Evolutionary conservation across 1,284 basidiomycete genomes (phyloP), one percentile per base, ranked within the genome.

Genomic region (Rhodotorula sp.): DNA sequence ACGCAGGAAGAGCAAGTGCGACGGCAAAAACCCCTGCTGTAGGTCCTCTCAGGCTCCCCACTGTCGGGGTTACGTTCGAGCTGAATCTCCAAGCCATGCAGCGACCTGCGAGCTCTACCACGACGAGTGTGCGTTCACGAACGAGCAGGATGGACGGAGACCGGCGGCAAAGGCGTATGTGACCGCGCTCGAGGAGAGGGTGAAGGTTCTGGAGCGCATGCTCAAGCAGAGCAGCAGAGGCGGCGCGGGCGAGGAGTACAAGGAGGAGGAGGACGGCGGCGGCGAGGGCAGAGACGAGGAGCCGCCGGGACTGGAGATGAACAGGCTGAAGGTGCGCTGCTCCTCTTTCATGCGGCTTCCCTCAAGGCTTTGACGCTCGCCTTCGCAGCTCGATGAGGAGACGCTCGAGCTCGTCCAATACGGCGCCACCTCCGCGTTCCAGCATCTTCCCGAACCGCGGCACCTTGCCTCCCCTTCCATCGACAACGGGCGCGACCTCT

Each of bases 1-100:
- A 2, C 2, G 22, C 56, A 70, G 69, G 36, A 70, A 70, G 57
- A 56, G 60, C 17, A 70, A 70, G 27, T 70, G 69, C 41, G 69
- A 70, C 50, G 69, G 64, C 6, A 39, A 37, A 0, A n/a, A 41
- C 13, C 64, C 69, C 0, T 36, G 32, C 34, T 66, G 69, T 70
- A 13, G 22, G 68, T 60, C 17, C n/a, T 27, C 37, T 36, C 41
- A 1, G 41, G 4, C 27, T 50, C 36, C 48, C 29, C 27, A 21
- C 41, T 32, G 3, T 21, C 32, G 6, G 9, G n/a, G n/a, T 56
- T 46, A n/a, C 50, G 17, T 32, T 19, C 46, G 2, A 22, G 13
- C 46, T 48, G 46, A 3, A 5, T 22, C 10, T 21, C 46, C 46
- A 2, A 4, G 13, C 4, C 32, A 13, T 32, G 19, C n/a, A 70